Conservation (phyloP, 257 asterid species). For the Anisodus acutangulus region DNA sequence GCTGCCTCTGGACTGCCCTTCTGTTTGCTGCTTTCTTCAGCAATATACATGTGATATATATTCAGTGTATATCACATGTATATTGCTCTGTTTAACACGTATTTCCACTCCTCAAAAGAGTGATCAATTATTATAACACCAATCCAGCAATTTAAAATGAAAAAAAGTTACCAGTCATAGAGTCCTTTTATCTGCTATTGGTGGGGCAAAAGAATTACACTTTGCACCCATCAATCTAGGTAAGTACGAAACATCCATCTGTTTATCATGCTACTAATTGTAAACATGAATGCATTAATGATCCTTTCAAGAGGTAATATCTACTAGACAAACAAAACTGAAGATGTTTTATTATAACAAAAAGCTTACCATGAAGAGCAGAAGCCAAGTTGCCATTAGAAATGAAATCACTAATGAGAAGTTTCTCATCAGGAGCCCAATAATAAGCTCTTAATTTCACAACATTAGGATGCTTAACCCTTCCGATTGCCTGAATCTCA, state of each 20-base stretch:
- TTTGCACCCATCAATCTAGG: neutral
- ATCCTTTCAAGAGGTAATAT: constrained; percentile 8
- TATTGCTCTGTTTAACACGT: too few species aligned
- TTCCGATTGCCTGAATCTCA: constrained; percentile 89
- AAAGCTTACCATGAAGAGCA: constrained; percentile 73
- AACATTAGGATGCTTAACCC: constrained; percentile 84
- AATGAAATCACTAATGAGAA: constrained; percentile 90
- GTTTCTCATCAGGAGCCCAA: constrained; percentile 97
- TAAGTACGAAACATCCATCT: neutral
- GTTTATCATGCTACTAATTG: neutral
- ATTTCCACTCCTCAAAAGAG: neutral
- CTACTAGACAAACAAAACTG: neutral
- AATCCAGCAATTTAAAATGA: neutral
- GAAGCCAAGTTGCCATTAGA: constrained; percentile 86
- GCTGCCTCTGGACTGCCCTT: too few species aligned
- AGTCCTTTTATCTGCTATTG: neutral
- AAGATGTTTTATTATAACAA: constrained; percentile 31
- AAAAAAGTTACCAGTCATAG: neutral
- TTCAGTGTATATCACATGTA: too few species aligned
- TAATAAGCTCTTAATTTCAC: constrained; percentile 91
- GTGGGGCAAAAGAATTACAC: neutral
- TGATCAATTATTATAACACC: neutral
- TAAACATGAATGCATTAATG: neutral
- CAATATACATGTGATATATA: too few species aligned
- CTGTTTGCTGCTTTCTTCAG: too few species aligned